phyloP scores from a whole-genome alignment of 345 rosid genomes.

The Melastoma malabathricum region DNA sequence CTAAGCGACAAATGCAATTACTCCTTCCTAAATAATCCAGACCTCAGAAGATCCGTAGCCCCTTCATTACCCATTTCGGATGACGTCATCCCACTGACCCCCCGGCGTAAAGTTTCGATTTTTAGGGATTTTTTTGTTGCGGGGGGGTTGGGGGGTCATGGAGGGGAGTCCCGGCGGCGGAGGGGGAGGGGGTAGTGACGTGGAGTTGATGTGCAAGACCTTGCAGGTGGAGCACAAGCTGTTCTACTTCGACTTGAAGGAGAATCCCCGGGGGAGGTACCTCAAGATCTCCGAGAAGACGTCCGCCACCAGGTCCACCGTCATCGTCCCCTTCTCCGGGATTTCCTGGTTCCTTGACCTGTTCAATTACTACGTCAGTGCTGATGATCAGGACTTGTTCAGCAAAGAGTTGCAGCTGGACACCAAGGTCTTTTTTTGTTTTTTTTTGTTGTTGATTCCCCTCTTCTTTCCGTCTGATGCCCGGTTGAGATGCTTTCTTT shows the following conservation, averaged over 20 bases:
- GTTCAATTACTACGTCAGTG: conserved; percentile 77
- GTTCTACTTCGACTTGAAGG: conserved; percentile 83
- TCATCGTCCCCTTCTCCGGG: conserved; percentile 82
- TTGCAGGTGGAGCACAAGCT: conserved; percentile 85
- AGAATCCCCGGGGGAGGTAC: conserved; percentile 81
- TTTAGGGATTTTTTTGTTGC: too few relatives aligned
- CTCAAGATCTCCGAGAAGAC: conserved; percentile 86
- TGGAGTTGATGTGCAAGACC: conserved; percentile 67
- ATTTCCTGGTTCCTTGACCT: conserved; percentile 97
- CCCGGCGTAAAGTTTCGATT: too few relatives aligned
- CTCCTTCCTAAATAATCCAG: too few relatives aligned
- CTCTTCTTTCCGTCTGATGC: background rate
- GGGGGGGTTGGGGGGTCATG: too few relatives aligned
- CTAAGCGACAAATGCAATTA: too few relatives aligned
- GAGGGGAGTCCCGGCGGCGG: too few relatives aligned
- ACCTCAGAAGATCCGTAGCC: too few relatives aligned
- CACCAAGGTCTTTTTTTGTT: conserved; percentile 37
- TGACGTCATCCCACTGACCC: too few relatives aligned
- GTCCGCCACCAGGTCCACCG: conserved; percentile 87
- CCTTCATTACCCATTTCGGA: too few relatives aligned
- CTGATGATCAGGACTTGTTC: conserved; percentile 71
- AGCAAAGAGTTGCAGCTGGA: conserved; percentile 98
- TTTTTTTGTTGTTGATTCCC: conserved; percentile 2
- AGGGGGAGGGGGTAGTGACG: too few relatives aligned
- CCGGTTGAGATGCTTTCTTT: background rate